Percentiles rank a stretch among this genome's conserved stretches.
These are phyloP conservation scores for Penicillium digitatum DNA, from an alignment of 2,329 filamentous ascomycete species.

Conservation along the genomic window DNA sequence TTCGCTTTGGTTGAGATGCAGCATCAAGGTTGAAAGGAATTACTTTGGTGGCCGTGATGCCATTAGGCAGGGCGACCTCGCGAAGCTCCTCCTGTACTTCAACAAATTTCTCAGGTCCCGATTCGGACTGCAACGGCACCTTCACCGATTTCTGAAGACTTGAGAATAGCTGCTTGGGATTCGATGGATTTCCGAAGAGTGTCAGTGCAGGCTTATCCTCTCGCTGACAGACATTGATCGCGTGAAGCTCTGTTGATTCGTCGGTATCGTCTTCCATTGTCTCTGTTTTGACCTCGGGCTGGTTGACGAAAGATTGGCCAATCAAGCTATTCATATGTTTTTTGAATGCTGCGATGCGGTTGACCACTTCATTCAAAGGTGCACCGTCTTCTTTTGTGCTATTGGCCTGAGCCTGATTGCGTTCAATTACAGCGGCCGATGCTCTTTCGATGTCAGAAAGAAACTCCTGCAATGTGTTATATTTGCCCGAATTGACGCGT, in stretches of 20 bases:
- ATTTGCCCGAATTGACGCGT: constrained; percentile 37
- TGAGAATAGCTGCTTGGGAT: constrained; percentile 76
- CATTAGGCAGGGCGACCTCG: constrained; percentile 67
- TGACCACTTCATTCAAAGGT: constrained; percentile 36
- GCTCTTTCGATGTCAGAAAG: constrained; percentile 43
- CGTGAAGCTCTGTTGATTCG: constrained; percentile 32
- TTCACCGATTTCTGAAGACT: constrained; percentile 62
- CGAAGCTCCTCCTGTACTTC: constrained; percentile 51
- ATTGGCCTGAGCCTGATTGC: constrained; percentile 32
- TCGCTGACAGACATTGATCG: constrained; percentile 40
- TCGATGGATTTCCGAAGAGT: constrained; percentile 69
- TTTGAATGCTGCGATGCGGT: constrained; percentile 56
- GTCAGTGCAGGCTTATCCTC: constrained; percentile 64
- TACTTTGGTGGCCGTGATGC: constrained; percentile 66
- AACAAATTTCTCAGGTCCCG: constrained; percentile 34
- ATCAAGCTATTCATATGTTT: constrained; percentile 61
- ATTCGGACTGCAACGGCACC: constrained; percentile 35
- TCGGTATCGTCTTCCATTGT: constrained; percentile 35
- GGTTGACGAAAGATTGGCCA: constrained; percentile 56
- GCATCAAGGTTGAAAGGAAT: constrained; percentile 48
- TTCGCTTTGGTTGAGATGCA: constrained; percentile 34
- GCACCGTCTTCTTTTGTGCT: constrained; percentile 25
- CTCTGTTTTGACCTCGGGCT: constrained; percentile 34
- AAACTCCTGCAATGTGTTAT: constrained; percentile 42
- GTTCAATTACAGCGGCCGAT: constrained; percentile 36